Percentiles rank a stretch among this genome's conserved stretches.
These are phyloP conservation scores for Picochlorum sp. DNA, from an alignment of 139 green algal genomes.

Conservation along the genomic window DNA sequence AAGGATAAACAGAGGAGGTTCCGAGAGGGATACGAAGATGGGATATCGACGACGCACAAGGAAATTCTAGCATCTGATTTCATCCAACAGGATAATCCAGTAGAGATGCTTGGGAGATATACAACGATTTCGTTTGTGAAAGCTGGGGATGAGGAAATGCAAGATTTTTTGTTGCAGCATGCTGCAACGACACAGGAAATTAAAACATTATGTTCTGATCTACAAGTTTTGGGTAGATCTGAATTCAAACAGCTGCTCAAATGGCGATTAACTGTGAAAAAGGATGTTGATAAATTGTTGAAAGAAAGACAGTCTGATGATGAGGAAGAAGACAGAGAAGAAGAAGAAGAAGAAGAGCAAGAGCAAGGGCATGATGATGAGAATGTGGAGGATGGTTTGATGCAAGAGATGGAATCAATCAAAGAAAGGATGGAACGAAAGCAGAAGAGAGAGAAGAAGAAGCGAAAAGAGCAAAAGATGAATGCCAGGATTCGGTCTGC, in stretches of 20 bases:
- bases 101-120: conserved; percentile 81
- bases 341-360: conserved; percentile 11
- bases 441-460: conserved; percentile 56
- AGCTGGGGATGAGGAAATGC: background rate
- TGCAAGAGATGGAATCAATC: conserved; percentile 85
- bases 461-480: conserved; percentile 63
- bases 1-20: conserved; percentile 67
- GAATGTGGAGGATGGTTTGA: conserved; percentile 57
- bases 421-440: conserved; percentile 52
- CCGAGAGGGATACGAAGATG: conserved; percentile 92
- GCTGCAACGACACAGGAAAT: conserved; percentile 71
- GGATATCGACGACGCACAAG: conserved; percentile 55
- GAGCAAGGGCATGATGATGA: conserved; percentile 14
- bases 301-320: conserved; percentile 10
- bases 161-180: conserved; percentile 40
- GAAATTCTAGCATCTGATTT: conserved; percentile 60
- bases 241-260: conserved; percentile 98
- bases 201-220: conserved; percentile 67
- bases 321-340: background rate
- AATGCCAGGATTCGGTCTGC: conserved; percentile 60
- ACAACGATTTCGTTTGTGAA: conserved; percentile 34
- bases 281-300: conserved; percentile 20
- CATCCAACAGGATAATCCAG: conserved; percentile 58
- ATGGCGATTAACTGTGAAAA: conserved; percentile 34
- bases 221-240: conserved; percentile 66